phyloP scores from a whole-genome alignment of 2,329 filamentous ascomycete genomes.

The Xenoacremonium recifei region DNA sequence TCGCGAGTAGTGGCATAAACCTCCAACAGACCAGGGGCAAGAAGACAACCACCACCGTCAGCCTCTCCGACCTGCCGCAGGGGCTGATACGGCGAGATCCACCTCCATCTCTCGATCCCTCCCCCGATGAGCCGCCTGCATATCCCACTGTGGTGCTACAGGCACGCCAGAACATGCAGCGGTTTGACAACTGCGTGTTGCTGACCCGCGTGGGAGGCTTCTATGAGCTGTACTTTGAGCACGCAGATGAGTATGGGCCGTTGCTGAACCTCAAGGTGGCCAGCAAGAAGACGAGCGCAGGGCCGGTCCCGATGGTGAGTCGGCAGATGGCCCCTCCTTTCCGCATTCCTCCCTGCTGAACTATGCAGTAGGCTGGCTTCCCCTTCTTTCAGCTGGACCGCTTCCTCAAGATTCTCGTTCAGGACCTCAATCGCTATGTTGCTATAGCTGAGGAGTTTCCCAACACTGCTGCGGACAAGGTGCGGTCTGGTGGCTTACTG shows the following conservation, averaged over 20 bases:
- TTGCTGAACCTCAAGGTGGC: slow-evolving; percentile 85
- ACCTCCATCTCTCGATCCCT: slow-evolving; percentile 34
- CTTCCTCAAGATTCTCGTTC: slow-evolving; percentile 88
- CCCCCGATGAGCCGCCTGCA: slow-evolving; percentile 46
- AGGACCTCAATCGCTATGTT: slow-evolving; percentile 87
- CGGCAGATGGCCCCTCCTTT: slow-evolving; percentile 17
- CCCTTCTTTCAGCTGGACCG: slow-evolving; percentile 90
- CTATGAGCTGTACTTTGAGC: slow-evolving; percentile 97
- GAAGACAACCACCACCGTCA: slow-evolving; percentile 54
- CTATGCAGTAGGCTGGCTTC: slow-evolving; percentile 94
- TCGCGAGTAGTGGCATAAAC: too few relatives aligned
- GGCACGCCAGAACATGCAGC: slow-evolving; percentile 83
- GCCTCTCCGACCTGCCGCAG: slow-evolving; percentile 57
- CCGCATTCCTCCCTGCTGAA: too few relatives aligned
- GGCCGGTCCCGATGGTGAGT: slow-evolving; percentile 79
- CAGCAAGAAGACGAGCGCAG: slow-evolving; percentile 74
- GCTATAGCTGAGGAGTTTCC: slow-evolving; percentile 93
- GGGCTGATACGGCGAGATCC: slow-evolving; percentile 37
- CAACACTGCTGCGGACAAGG: slow-evolving; percentile 65
- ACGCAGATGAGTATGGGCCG: slow-evolving; percentile 85
- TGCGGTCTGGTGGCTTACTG: slow-evolving; percentile 74
- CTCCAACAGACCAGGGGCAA: slow-evolving; percentile 44
- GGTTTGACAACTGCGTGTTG: slow-evolving; percentile 86
- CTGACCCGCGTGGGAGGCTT: slow-evolving; percentile 92
- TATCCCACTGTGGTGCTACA: slow-evolving; percentile 92